Evolutionary conservation across 192 early-diverging fungal genomes (phyloP).

Genomic region (Haplosporangium gracile): DNA sequence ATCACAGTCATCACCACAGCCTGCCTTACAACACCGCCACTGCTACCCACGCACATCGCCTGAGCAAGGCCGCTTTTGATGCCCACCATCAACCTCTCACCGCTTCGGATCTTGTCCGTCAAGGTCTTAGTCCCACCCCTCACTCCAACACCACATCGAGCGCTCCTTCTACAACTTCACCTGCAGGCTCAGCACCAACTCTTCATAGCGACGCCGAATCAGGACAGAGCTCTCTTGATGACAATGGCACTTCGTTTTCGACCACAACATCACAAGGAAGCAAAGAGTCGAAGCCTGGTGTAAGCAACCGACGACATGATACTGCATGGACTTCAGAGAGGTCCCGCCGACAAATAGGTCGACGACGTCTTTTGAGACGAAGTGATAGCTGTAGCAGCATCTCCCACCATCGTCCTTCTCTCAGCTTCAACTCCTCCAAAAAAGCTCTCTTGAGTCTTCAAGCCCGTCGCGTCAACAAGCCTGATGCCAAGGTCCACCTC

Average conservation of each 20-base stretch:
- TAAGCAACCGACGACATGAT: not conserved
- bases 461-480: constrained; percentile 37
- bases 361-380: not conserved
- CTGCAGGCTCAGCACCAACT: too few relatives aligned
- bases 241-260: not conserved
- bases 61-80: constrained; percentile 2
- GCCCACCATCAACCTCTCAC: not conserved
- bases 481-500: constrained; percentile 31
- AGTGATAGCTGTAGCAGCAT: constrained; percentile 35
- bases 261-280: not conserved
- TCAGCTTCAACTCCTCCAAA: constrained; percentile 45
- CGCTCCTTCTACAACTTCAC: not conserved
- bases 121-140: not conserved
- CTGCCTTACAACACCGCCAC: constrained; percentile 15
- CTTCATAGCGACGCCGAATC: too few relatives aligned
- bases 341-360: not conserved
- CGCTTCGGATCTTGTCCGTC: not conserved
- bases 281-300: not conserved
- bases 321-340: not conserved
- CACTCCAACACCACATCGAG: not conserved
- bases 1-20: constrained; percentile 24
- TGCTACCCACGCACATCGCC: not conserved
- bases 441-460: constrained; percentile 38
- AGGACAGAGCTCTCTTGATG: not conserved
- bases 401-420: constrained; percentile 17